Evolutionary conservation across 139 green algal genomes (phyloP).

Genomic region (Haematococcus lacustris): DNA sequence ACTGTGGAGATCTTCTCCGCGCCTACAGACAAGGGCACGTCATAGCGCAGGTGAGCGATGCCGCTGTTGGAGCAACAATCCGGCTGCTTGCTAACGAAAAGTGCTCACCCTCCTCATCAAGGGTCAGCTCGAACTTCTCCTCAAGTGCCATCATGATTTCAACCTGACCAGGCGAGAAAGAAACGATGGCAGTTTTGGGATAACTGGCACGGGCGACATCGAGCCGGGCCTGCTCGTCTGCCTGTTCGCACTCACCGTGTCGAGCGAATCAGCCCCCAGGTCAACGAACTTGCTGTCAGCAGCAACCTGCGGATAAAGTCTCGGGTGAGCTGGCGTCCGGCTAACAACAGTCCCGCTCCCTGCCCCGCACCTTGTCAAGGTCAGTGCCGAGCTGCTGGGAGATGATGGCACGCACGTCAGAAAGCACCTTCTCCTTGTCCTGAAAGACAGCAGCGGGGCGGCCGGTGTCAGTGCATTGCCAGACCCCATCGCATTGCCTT

Average conservation of each 20-base stretch:
- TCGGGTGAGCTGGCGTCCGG: too few relatives aligned
- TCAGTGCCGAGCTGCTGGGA: conserved; percentile 90
- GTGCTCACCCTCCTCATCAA: conserved; percentile 87
- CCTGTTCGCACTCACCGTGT: conserved; percentile 77
- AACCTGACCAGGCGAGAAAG: conserved; percentile 38
- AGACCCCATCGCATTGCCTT: too few relatives aligned
- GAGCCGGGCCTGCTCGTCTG: too few relatives aligned
- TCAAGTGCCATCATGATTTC: conserved; percentile 99
- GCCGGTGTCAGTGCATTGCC: too few relatives aligned
- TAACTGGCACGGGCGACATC: neutral
- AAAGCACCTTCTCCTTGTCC: conserved; percentile 77
- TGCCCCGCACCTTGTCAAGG: conserved; percentile 54
- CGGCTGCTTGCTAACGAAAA: too few relatives aligned
- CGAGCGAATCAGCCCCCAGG: conserved; percentile 93
- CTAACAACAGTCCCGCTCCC: too few relatives aligned
- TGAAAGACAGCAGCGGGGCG: too few relatives aligned
- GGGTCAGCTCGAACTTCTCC: conserved; percentile 93
- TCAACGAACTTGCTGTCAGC: conserved; percentile 91
- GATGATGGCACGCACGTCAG: conserved; percentile 86
- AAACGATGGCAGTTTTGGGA: neutral
- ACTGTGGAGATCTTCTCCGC: conserved; percentile 94
- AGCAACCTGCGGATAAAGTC: conserved; percentile 59
- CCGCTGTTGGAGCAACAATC: too few relatives aligned
- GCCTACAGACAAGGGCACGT: conserved; percentile 33
- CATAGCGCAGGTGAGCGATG: too few relatives aligned